phyloP scores from a whole-genome alignment of 768 basidiomycete genomes.

The Agrocybe chaxingu region DNA sequence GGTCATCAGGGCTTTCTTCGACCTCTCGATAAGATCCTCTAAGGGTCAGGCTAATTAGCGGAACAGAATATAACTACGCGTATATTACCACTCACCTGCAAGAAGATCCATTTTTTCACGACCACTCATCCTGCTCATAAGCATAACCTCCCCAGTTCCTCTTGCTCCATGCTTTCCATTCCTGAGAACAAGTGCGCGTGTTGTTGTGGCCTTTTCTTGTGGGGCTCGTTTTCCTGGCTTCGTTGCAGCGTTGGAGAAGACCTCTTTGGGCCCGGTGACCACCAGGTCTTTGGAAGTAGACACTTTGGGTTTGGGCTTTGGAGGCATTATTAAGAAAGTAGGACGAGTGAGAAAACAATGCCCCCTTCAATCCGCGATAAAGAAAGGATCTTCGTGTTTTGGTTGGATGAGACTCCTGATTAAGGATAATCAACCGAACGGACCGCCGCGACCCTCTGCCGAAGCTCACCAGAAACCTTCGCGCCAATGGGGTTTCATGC shows the following conservation, averaged over 20 bases:
- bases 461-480: too few species aligned
- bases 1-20: slow-evolving; percentile 54
- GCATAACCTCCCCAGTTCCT: slow-evolving; percentile 66
- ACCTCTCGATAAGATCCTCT: slow-evolving; percentile 68
- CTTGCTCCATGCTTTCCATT: slow-evolving; percentile 72
- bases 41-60: slow-evolving; percentile 10
- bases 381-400: too few species aligned
- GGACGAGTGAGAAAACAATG: background rate
- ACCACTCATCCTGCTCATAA: slow-evolving; percentile 60
- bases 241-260: slow-evolving; percentile 29
- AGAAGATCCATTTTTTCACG: slow-evolving; percentile 79
- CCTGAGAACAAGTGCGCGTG: slow-evolving; percentile 70
- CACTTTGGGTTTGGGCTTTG: slow-evolving; percentile 16
- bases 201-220: slow-evolving; percentile 40
- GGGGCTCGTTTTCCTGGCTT: slow-evolving; percentile 38
- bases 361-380: too few species aligned
- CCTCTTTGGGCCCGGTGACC: slow-evolving; percentile 50
- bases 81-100: slow-evolving; percentile 48
- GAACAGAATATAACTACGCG: slow-evolving; percentile 3
- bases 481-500: too few species aligned
- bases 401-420: too few species aligned
- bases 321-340: slow-evolving; percentile 18
- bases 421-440: too few species aligned
- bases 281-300: slow-evolving; percentile 48
- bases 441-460: too few species aligned